phyloP scores from a whole-genome alignment of 1,284 basidiomycete species.

The Takashimella koratensis region DNA sequence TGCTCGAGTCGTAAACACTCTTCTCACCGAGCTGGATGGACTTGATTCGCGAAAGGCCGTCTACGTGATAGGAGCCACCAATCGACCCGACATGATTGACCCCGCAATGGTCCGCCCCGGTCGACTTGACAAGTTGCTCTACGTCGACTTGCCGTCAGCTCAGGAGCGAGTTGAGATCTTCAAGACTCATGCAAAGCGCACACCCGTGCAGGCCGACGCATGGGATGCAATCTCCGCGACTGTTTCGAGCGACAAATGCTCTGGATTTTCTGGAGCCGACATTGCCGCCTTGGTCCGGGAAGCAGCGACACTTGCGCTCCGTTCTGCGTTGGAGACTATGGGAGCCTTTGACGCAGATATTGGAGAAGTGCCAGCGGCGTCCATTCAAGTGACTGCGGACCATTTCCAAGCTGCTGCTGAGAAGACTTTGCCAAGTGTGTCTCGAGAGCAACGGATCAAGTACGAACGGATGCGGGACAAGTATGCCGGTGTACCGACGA shows the following conservation, averaged over 20 bases:
- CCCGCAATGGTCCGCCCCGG: slow-evolving; percentile 98
- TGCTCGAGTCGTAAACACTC: slow-evolving; percentile 94
- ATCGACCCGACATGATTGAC: slow-evolving; percentile 98
- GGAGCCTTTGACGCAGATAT: slow-evolving; percentile 56
- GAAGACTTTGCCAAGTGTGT: slow-evolving; percentile 86
- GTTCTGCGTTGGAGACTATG: slow-evolving; percentile 64
- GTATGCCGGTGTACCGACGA: slow-evolving; percentile 64
- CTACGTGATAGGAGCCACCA: slow-evolving; percentile 95
- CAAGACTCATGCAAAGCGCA: slow-evolving; percentile 64
- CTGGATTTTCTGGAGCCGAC: slow-evolving; percentile 87
- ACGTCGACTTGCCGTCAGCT: slow-evolving; percentile 81
- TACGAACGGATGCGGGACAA: slow-evolving; percentile 76
- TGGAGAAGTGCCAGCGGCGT: slow-evolving; percentile 8
- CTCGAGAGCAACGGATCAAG: slow-evolving; percentile 68
- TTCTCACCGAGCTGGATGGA: slow-evolving; percentile 93
- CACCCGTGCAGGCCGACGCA: slow-evolving; percentile 60
- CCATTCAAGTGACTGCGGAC: slow-evolving; percentile 52
- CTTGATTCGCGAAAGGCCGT: slow-evolving; percentile 85
- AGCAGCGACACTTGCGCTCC: slow-evolving; percentile 79
- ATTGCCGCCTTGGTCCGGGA: slow-evolving; percentile 81
- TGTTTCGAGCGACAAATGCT: slow-evolving; percentile 57
- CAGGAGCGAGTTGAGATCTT: slow-evolving; percentile 82
- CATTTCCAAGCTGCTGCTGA: slow-evolving; percentile 75
- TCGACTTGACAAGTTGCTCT: slow-evolving; percentile 90
- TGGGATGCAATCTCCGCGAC: slow-evolving; percentile 41